Conservation (phyloP, 257 asterid species). For the Solanum tacnaense region DNA sequence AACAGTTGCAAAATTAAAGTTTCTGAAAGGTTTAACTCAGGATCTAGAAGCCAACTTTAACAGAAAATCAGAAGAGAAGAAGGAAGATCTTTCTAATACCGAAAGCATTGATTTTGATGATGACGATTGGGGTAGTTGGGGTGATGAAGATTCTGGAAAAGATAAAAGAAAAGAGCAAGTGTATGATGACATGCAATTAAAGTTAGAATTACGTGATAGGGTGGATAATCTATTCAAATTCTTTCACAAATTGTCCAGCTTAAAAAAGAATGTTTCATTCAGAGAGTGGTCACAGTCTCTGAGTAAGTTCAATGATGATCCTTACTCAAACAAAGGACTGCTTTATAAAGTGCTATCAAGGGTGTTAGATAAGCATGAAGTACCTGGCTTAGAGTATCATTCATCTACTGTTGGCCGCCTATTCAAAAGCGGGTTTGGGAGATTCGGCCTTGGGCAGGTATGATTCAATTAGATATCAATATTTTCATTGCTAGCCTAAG, state of each 20-base stretch:
- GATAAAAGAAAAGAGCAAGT: constrained; percentile 46
- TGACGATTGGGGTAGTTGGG: constrained; percentile 92
- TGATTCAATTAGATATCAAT: neutral
- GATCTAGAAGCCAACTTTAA: constrained; percentile 47
- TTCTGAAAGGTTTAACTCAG: constrained; percentile 62
- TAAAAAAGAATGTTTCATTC: constrained; percentile 37
- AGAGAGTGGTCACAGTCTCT: constrained; percentile 30
- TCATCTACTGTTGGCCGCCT: constrained; percentile 95
- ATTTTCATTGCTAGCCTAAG: neutral
- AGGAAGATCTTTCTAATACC: constrained; percentile 27
- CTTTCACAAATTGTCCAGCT: constrained; percentile 65
- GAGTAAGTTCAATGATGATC: constrained; percentile 50
- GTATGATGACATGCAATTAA: constrained; percentile 72
- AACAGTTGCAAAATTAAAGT: constrained; percentile 41
- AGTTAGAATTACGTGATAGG: constrained; percentile 84
- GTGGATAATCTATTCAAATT: constrained; percentile 83
- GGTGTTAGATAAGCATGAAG: constrained; percentile 54
- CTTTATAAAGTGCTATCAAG: constrained; percentile 53
- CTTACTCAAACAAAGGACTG: constrained; percentile 61
- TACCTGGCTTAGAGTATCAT: constrained; percentile 88
- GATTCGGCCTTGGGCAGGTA: constrained; percentile 99
- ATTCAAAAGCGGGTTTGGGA: constrained; percentile 91
- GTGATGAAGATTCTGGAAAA: constrained; percentile 49
- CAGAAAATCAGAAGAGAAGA: constrained; percentile 28
- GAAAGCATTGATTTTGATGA: constrained; percentile 57